Conservation (phyloP, 2,329 filamentous ascomycete genomes). For the Trichoderma sp. region DNA sequence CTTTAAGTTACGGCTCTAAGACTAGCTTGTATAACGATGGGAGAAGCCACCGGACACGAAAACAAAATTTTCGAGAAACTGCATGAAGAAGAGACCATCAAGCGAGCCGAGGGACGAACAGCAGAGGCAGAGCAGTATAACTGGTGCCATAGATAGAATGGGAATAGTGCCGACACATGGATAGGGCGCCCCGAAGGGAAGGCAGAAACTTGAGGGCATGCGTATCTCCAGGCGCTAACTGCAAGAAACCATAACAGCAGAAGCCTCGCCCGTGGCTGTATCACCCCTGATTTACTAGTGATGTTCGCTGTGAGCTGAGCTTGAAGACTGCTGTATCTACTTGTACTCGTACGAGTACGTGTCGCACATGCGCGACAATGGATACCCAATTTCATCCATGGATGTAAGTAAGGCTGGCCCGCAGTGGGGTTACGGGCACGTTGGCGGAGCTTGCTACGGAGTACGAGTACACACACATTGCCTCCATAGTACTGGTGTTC, state of each 20-base stretch:
- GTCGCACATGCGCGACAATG: too few relatives aligned
- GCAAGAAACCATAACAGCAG: background rate
- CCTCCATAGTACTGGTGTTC: too few relatives aligned
- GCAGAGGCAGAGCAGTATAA: background rate
- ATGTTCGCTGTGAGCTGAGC: too few relatives aligned
- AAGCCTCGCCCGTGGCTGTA: too few relatives aligned
- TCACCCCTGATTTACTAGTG: too few relatives aligned
- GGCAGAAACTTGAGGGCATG: background rate
- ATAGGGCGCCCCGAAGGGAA: background rate
- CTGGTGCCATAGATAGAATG: background rate
- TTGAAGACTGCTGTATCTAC: too few relatives aligned
- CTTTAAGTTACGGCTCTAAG: background rate
- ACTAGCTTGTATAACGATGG: background rate
- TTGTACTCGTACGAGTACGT: too few relatives aligned
- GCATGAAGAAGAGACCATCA: background rate
- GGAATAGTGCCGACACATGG: background rate
- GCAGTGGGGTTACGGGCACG: too few relatives aligned
- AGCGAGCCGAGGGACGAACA: background rate
- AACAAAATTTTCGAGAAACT: background rate
- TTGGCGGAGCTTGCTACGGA: too few relatives aligned
- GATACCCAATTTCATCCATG: too few relatives aligned
- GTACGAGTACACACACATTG: too few relatives aligned
- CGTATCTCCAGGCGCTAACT: background rate
- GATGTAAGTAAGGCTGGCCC: too few relatives aligned
- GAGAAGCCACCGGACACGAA: rapidly evolving